Evolutionary conservation across 495 filamentous ascomycete genomes (phyloP), one percentile per base, ranked within the genome.

Genomic region (Pseudoneurospora amorphoporcata): DNA sequence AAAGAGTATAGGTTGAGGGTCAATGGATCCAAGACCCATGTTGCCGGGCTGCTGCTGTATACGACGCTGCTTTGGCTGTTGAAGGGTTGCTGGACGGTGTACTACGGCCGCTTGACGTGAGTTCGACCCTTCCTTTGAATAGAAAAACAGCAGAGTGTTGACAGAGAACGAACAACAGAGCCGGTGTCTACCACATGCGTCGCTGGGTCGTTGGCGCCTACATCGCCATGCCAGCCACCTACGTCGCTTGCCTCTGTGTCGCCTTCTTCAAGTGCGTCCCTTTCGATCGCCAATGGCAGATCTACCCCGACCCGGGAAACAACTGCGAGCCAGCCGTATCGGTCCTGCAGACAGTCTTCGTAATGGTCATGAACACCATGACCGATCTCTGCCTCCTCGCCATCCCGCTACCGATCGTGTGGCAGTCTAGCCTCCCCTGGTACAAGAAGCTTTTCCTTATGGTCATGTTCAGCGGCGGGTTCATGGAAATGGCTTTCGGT

Each of bases 61-160:
- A 87, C 85, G 0, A 80, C 83, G 3, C 74, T 88, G 7, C 76
- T 89, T 19, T 90, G 88, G 87, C 72, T 86, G 53, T 71, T 89
- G 69, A 89, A 90, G 75, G 77, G 82, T 0, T 89, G 87, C 72
- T 88, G 88, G 87, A 76, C 84, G 16, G 76, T 88, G n/a, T 89
- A 88, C 72, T 89, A 87, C 73, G 80, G 84, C 23, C 82, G 87
- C 72, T 77, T 89, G 58, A 88, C 87, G 87, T 88, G 74, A 23
- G 76, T 74, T 23, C 23, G 23, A 23, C 23, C 23, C 1, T 23
- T 23, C 23, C 23, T n/a, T n/a, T n/a, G 23, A 23, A 1, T 0
- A 23, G 1, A 23, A 23, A 23, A 23, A 23, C 23, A 1, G 23
- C 23, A 23, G 23, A 23, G 23, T 23, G 23, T 23, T 23, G 23